A percentile compares a stretch with the other conserved stretches of the same genome.
These are phyloP conservation scores for Fagopyrum esculentum DNA, from an alignment of 148 eudicot genomes.

Conservation along the genomic window DNA sequence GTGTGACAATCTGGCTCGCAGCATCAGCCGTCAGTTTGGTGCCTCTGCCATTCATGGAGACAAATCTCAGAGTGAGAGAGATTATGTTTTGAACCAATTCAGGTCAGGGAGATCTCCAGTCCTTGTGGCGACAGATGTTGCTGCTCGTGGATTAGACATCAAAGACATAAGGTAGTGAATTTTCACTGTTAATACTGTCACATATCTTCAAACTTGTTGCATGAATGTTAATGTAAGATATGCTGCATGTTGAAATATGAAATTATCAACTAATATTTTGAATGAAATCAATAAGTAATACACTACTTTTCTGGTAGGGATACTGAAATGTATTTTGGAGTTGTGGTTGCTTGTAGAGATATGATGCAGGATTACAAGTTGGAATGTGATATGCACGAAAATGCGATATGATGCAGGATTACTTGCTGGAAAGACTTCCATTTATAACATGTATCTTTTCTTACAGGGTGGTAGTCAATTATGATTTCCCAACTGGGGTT, in stretches of 20 bases:
- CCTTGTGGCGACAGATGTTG: constrained; percentile 95
- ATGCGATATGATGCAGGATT: background rate
- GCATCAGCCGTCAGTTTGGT: constrained; percentile 61
- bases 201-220: constrained; percentile 1
- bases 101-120: constrained; percentile 75
- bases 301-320: too few species aligned
- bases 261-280: too few species aligned
- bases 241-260: background rate
- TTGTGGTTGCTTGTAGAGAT: too few species aligned
- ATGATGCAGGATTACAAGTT: background rate
- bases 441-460: background rate
- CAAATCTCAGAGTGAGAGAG: constrained; percentile 81
- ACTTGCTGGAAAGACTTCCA: background rate
- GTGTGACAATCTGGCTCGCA: constrained; percentile 86
- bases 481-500: constrained; percentile 87
- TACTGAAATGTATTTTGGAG: too few species aligned
- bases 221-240: background rate
- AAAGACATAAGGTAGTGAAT: constrained; percentile 71
- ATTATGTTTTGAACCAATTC: constrained; percentile 67
- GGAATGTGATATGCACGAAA: background rate
- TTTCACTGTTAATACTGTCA: background rate
- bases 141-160: constrained; percentile 87
- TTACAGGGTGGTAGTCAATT: constrained; percentile 83
- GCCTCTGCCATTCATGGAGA: constrained; percentile 96
- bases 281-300: too few species aligned